phyloP scores from a whole-genome alignment of 179 eudicot genomes.

The Gypsophila paniculata region DNA sequence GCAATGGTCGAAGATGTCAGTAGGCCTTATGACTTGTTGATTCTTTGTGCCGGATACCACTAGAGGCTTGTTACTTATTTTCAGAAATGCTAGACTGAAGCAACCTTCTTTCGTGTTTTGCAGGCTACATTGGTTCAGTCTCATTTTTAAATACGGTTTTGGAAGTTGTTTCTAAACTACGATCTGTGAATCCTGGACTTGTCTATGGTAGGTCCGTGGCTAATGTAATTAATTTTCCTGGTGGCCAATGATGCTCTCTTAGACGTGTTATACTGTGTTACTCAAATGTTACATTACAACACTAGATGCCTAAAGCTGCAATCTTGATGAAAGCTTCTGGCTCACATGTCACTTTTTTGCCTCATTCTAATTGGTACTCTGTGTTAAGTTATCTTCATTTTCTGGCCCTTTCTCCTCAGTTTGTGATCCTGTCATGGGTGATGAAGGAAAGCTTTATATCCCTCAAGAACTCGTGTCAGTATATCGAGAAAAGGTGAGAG shows the following conservation, averaged over 20 bases:
- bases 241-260: not conserved
- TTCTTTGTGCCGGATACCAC: too few species aligned
- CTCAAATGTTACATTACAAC: not conserved
- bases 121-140: constrained; percentile 94
- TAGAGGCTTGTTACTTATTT: not conserved
- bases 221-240: not conserved
- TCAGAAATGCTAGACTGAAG: not conserved
- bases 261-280: not conserved
- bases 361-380: not conserved
- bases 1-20: not conserved
- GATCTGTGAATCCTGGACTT: constrained; percentile 85
- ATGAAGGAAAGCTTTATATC: constrained; percentile 97
- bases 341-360: not conserved
- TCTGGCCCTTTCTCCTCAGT: constrained; percentile 36
- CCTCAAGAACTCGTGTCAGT: constrained; percentile 80
- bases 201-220: constrained; percentile 55
- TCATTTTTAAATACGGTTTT: constrained; percentile 72
- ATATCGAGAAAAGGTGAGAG: constrained; percentile 66
- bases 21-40: not conserved
- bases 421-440: constrained; percentile 98
- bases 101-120: constrained; percentile 25
- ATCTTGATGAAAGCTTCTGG: not conserved
- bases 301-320: constrained; percentile 10
- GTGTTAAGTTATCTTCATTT: not conserved
- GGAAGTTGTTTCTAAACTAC: constrained; percentile 75